Evolutionary conservation across 1,284 basidiomycete species (phyloP).

Genomic region (Fomitopsis schrenkii): DNA sequence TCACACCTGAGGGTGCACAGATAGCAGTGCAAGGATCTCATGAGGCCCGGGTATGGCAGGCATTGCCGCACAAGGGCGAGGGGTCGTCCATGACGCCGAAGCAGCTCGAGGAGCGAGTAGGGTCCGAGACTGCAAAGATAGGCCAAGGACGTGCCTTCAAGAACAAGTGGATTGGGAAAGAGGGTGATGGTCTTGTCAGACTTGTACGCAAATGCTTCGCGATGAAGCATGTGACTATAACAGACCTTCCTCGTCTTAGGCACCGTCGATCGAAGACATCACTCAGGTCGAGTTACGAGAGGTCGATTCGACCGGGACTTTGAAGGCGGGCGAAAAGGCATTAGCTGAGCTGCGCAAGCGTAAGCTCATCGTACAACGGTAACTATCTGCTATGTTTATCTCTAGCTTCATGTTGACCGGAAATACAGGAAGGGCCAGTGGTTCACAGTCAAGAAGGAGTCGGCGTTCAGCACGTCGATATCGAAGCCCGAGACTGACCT

Average conservation of each 20-base stretch:
- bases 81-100: constrained; percentile 62
- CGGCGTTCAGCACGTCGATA: constrained; percentile 88
- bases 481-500: constrained; percentile 98
- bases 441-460: constrained; percentile 87
- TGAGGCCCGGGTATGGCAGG: constrained; percentile 89
- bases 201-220: constrained; percentile 50
- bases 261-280: constrained; percentile 60
- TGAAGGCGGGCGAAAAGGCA: constrained; percentile 72
- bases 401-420: constrained; percentile 7
- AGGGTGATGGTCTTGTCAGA: constrained; percentile 85
- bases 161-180: constrained; percentile 95
- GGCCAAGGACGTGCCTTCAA: constrained; percentile 97
- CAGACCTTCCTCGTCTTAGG: constrained; percentile 32
- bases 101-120: constrained; percentile 72
- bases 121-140: constrained; percentile 82
- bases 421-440: constrained; percentile 84
- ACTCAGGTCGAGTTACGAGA: constrained; percentile 77
- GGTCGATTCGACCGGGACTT: constrained; percentile 69
- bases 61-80: constrained; percentile 68
- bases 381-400: neutral
- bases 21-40: constrained; percentile 85
- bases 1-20: constrained; percentile 80
- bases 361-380: constrained; percentile 80
- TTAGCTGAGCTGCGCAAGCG: constrained; percentile 89
- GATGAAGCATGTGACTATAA: neutral